These are phyloP conservation scores for Theileria parva DNA, from an alignment of 169 alveolate species.

Conservation along the genomic window DNA sequence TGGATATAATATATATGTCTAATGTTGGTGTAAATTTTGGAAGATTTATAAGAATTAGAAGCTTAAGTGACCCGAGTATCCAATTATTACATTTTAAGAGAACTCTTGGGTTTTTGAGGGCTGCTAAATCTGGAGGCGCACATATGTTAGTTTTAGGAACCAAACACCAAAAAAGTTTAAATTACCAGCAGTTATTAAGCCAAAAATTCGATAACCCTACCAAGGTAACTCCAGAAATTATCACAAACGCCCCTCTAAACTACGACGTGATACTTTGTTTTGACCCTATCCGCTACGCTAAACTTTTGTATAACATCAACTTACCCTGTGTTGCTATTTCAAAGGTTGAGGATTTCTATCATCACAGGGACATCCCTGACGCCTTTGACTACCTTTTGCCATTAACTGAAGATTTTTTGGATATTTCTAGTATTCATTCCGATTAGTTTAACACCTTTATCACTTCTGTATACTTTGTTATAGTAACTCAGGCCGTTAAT, in stretches of 20 bases:
- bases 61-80: slow-evolving; percentile 73
- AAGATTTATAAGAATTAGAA: slow-evolving; percentile 66
- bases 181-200: slow-evolving; percentile 37
- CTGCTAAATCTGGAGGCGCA: slow-evolving; percentile 69
- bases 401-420: slow-evolving; percentile 33
- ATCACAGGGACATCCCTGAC: slow-evolving; percentile 66
- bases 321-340: slow-evolving; percentile 73
- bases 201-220: slow-evolving; percentile 13
- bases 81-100: slow-evolving; percentile 71
- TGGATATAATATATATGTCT: too few relatives aligned
- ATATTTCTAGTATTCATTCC: neutral
- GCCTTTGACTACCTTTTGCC: slow-evolving; percentile 77
- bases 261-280: slow-evolving; percentile 73
- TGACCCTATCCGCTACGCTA: slow-evolving; percentile 71
- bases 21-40: slow-evolving; percentile 26
- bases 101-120: slow-evolving; percentile 65
- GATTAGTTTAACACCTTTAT: slow-evolving; percentile 18
- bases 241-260: slow-evolving; percentile 65
- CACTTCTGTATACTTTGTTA: slow-evolving; percentile 41
- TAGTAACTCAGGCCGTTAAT: slow-evolving; percentile 23
- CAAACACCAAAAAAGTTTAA: slow-evolving; percentile 49
- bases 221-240: slow-evolving; percentile 49
- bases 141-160: slow-evolving; percentile 68
- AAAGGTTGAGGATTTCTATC: slow-evolving; percentile 61
- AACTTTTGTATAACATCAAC: slow-evolving; percentile 66